These are phyloP conservation scores for Vanrija sp. DNA, from an alignment of 1,284 basidiomycete genomes.

Conservation along the genomic window DNA sequence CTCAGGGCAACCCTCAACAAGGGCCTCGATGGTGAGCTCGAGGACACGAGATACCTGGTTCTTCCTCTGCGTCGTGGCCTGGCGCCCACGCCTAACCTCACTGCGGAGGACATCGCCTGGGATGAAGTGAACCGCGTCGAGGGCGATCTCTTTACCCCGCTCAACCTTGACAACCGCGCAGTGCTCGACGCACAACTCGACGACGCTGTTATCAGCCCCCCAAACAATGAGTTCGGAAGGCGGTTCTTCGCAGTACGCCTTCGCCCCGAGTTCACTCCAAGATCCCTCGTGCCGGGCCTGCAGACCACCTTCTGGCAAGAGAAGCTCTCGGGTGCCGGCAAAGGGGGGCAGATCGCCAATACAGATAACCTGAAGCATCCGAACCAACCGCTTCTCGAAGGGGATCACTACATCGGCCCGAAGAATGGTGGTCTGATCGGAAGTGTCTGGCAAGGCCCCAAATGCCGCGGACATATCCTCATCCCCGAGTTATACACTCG, in stretches of 20 bases:
- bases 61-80: constrained; percentile 19
- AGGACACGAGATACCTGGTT: constrained; percentile 23
- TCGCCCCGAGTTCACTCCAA: constrained; percentile 24
- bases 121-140: constrained; percentile 21
- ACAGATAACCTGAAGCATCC: neutral
- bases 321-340: neutral
- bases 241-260: constrained; percentile 20
- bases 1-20: constrained; percentile 31
- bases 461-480: neutral
- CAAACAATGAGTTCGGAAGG: constrained; percentile 20
- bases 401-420: constrained; percentile 8
- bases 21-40: constrained; percentile 15
- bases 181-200: constrained; percentile 11
- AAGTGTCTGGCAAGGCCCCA: neutral
- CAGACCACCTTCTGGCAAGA: neutral
- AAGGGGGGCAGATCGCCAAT: neutral
- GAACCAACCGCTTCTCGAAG: constrained; percentile 26
- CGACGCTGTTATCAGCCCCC: constrained; percentile 23
- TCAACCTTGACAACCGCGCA: constrained; percentile 9
- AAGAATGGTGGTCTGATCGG: constrained; percentile 25
- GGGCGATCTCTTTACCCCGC: constrained; percentile 5
- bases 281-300: constrained; percentile 11
- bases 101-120: constrained; percentile 32
- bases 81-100: neutral
- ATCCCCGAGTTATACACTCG: constrained; percentile 23